These are phyloP conservation scores for Cryphonectria carpinicola DNA, from an alignment of 2,329 filamentous ascomycete genomes.

Conservation along the genomic window DNA sequence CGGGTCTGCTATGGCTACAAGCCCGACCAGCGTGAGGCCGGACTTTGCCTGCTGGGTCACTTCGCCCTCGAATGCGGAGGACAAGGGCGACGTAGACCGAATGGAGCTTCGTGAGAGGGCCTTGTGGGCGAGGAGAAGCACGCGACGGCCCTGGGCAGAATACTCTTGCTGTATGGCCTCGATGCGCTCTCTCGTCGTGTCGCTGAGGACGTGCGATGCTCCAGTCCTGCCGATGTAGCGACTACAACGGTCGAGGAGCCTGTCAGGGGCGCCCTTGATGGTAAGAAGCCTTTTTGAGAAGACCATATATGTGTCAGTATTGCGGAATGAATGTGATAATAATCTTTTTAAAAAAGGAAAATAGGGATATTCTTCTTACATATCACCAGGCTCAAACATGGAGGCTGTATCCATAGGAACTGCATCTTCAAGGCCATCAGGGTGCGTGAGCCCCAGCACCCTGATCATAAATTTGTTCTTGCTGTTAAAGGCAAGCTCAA, in stretches of 20 bases:
- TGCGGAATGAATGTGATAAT: too few species aligned
- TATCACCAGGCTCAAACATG: constrained; percentile 42
- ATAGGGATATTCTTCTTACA: constrained; percentile 35
- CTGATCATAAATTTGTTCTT: constrained; percentile 84
- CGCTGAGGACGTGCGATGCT: constrained; percentile 53
- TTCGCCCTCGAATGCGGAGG: constrained; percentile 59
- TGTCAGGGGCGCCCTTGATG: constrained; percentile 81
- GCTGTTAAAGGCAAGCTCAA: constrained; percentile 76
- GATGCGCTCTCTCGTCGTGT: constrained; percentile 48
- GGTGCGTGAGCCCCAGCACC: constrained; percentile 53
- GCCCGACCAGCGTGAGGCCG: constrained; percentile 70
- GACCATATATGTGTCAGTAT: background rate
- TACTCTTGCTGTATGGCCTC: constrained; percentile 68
- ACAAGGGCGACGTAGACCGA: constrained; percentile 43
- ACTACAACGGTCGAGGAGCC: constrained; percentile 67
- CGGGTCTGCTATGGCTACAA: constrained; percentile 80
- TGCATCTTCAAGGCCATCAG: constrained; percentile 43
- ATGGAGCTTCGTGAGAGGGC: constrained; percentile 48
- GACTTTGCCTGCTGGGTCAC: constrained; percentile 57
- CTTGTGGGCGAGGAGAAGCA: constrained; percentile 69
- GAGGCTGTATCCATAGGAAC: constrained; percentile 42
- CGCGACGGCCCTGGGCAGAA: constrained; percentile 70
- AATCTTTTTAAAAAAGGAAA: too few species aligned
- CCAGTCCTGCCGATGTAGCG: constrained; percentile 61
- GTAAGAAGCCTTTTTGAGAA: constrained; percentile 56